Conservation (phyloP, 805 yeast species). For the Candida vartiovaarae region DNA sequence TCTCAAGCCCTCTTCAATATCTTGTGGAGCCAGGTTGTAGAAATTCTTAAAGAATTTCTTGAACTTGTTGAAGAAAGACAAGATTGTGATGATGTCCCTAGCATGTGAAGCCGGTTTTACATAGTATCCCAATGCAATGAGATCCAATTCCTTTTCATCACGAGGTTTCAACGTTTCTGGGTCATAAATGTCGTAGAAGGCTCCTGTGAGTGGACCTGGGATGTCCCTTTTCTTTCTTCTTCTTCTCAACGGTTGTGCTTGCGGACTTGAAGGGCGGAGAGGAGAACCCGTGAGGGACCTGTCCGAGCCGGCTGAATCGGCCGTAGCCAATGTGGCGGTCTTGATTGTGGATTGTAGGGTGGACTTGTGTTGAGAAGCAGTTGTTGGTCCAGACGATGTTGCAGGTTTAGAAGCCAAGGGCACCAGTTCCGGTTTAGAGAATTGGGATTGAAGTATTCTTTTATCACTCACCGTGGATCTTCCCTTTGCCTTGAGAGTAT, state of each 20-base stretch:
- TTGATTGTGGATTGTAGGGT: too few relatives aligned
- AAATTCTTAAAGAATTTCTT: conserved; percentile 11
- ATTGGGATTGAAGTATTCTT: conserved; percentile 1
- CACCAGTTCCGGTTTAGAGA: conserved; percentile 8
- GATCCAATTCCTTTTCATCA: conserved; percentile 2
- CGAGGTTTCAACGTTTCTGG: conserved; percentile 1
- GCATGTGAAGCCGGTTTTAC: conserved; percentile 22
- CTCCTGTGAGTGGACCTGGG: conserved; percentile 19
- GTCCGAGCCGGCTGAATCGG: too few relatives aligned
- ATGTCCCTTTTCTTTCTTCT: conserved; percentile 14
- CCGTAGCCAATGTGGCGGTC: too few relatives aligned
- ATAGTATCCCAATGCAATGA: conserved; percentile 19
- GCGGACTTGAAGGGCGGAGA: neutral
- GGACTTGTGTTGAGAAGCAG: too few relatives aligned
- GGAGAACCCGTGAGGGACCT: neutral
- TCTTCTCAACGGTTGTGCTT: neutral
- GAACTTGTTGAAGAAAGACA: conserved; percentile 19
- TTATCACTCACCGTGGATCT: conserved; percentile 17
- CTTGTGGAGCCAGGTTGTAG: conserved; percentile 21
- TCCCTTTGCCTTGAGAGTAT: conserved; percentile 17
- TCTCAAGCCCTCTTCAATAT: conserved; percentile 20
- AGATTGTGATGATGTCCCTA: conserved; percentile 15
- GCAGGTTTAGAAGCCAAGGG: conserved; percentile 6
- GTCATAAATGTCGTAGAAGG: conserved; percentile 13
- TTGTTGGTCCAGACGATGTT: neutral